These are phyloP conservation scores for Onygenales sp. DNA, from an alignment of 2,329 filamentous ascomycete species.

Conservation along the genomic window DNA sequence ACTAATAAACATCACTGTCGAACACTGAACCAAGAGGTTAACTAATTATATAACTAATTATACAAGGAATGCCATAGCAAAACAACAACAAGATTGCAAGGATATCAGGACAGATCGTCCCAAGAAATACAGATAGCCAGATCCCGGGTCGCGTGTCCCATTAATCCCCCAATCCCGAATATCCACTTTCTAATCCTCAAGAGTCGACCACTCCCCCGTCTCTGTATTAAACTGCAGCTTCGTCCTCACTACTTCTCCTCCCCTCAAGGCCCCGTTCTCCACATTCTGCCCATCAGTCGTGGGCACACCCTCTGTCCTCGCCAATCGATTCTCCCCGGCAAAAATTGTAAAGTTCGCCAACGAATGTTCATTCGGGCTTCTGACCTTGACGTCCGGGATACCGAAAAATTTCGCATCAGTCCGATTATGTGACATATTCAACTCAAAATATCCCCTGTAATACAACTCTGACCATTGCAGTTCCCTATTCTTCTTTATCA, in stretches of 20 bases:
- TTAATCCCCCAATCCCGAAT: background rate
- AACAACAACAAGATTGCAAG: too few relatives aligned
- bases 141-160: too few relatives aligned
- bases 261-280: conserved; percentile 14
- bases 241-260: conserved; percentile 15
- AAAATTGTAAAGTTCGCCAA: conserved; percentile 40
- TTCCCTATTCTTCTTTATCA: conserved; percentile 45
- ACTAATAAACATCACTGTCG: too few relatives aligned
- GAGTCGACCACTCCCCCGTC: conserved; percentile 17
- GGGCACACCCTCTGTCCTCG: conserved; percentile 27
- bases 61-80: too few relatives aligned
- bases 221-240: conserved; percentile 25
- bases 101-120: too few relatives aligned
- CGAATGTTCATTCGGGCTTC: background rate
- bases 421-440: conserved; percentile 48
- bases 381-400: conserved; percentile 36
- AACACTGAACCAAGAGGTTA: too few relatives aligned
- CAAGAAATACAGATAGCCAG: too few relatives aligned
- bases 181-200: background rate
- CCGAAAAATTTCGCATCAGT: conserved; percentile 57
- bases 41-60: too few relatives aligned
- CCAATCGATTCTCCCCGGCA: conserved; percentile 50
- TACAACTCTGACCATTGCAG: conserved; percentile 65
- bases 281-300: conserved; percentile 34
- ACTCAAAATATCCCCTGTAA: conserved; percentile 63